phyloP scores from a whole-genome alignment of 1,284 basidiomycete genomes.

The Apiotrichum sp. region DNA sequence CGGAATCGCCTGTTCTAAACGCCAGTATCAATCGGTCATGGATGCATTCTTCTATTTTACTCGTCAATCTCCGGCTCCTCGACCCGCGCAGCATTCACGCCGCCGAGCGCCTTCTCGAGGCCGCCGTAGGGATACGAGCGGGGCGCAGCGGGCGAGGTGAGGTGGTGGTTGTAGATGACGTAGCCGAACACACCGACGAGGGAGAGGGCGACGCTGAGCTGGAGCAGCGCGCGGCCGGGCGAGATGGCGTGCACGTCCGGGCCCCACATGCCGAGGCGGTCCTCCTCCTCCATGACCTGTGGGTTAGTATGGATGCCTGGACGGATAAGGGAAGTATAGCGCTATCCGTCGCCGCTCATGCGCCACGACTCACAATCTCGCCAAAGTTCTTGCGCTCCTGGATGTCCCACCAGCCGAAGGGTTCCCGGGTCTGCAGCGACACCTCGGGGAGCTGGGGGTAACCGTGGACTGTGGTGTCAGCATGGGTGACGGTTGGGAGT shows the following conservation, averaged over 20 bases:
- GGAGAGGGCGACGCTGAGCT: slow-evolving; percentile 2
- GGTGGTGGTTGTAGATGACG: slow-evolving; percentile 25
- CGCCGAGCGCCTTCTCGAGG: slow-evolving; percentile 43
- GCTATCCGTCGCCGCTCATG: no score
- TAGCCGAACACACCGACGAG: slow-evolving; percentile 33
- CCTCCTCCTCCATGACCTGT: slow-evolving; percentile 76
- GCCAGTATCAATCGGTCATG: no score
- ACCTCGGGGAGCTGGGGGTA: slow-evolving; percentile 71
- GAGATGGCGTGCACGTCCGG: slow-evolving; percentile 57
- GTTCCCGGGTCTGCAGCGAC: slow-evolving; percentile 60
- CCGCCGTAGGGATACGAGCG: slow-evolving; percentile 44
- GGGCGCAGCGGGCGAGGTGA: slow-evolving; percentile 29
- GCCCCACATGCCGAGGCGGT: slow-evolving; percentile 80
- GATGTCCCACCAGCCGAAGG: slow-evolving; percentile 73
- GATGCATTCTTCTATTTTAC: slow-evolving; percentile 13
- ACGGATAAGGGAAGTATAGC: no score
- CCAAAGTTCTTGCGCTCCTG: slow-evolving; percentile 79
- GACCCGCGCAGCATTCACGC: slow-evolving; percentile 22
- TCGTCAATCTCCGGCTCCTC: slow-evolving; percentile 35
- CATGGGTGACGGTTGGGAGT: not conserved
- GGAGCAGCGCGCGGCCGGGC: slow-evolving; percentile 29
- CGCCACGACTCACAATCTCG: slow-evolving; percentile 58
- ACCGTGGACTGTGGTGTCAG: slow-evolving; percentile 48
- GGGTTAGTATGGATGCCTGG: slow-evolving; percentile 1
- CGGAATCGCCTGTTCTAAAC: no score